Base-by-base conservation (phyloP, 139 green algal species). In the Ettlia oleoabundans region DNA sequence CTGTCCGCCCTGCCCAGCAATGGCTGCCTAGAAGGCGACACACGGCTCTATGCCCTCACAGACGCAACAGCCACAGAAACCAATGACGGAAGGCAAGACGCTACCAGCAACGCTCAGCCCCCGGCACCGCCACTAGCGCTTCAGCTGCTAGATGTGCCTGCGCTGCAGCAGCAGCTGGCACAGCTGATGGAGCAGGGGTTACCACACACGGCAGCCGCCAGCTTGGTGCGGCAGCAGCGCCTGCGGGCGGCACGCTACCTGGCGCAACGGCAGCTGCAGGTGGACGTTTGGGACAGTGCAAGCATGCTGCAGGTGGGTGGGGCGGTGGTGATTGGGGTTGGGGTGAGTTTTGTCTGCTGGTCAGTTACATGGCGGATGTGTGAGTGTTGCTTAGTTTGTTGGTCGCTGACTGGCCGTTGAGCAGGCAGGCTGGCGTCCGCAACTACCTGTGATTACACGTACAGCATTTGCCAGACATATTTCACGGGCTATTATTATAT, bases 221-320 rank as follows among this genome's bases (percentile, higher is more conserved):
- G 41, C 42, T n/a, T 74, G 62, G 30, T 37, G 21, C 41, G 76
- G 41, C 76, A 82, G 76, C 76, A 64, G 30, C 76, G 63, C 37
- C 41, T 82, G 62, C 41, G 76, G 0, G 62, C 30, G 32, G 76
- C 76, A 3, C 62, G 43, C 4, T 74, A 74, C 21, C 41, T 82
- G 63, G 63, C 76, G 8, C 30, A 82, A 32, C 10, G 62, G 21
- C 32, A 41, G 41, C 76, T 82, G 76, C 76, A 82, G 43, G 62
- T 82, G 18, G 76, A 82, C 42, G 76, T 82, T 3, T 82, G 76
- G 76, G 76, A 75, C 63, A 82, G 76, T 42, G 64, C 33, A 15
- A 65, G 28, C 18, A 47, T 64, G 41, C 63, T 82, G 62, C 76
- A 82, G 76, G 76, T 63, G 43, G 47, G 15, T 58, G 47, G 47